These are phyloP conservation scores for Curvularia sp. DNA, from an alignment of 2,329 filamentous ascomycete species.

Conservation along the genomic window DNA sequence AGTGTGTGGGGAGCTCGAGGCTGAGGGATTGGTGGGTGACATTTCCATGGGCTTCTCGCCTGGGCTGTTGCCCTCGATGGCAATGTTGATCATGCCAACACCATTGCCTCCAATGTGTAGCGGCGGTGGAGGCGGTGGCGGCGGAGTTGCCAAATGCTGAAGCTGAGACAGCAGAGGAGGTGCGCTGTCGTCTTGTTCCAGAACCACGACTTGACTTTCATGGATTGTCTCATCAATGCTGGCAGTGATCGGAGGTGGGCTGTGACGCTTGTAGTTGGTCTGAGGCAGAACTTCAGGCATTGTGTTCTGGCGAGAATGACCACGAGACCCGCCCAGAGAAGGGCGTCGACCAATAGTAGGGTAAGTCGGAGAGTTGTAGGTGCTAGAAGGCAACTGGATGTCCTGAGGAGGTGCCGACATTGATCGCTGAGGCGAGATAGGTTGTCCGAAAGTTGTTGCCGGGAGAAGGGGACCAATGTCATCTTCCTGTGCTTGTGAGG, in stretches of 20 bases:
- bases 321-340: constrained; percentile 45
- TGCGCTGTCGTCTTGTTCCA: constrained; percentile 50
- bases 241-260: constrained; percentile 53
- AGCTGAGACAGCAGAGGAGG: constrained; percentile 66
- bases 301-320: constrained; percentile 54
- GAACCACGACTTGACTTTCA: constrained; percentile 52
- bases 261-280: constrained; percentile 49
- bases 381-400: constrained; percentile 31
- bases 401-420: constrained; percentile 59
- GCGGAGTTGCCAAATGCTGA: constrained; percentile 64
- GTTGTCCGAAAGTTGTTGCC: constrained; percentile 56
- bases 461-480: constrained; percentile 57
- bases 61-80: constrained; percentile 52
- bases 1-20: constrained; percentile 48
- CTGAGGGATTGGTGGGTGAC: constrained; percentile 35
- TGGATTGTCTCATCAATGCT: constrained; percentile 64
- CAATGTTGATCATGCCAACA: constrained; percentile 55
- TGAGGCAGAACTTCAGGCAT: constrained; percentile 47
- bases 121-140: constrained; percentile 50
- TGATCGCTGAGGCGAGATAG: constrained; percentile 49
- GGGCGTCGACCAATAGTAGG: constrained; percentile 42
- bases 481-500: constrained; percentile 46
- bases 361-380: constrained; percentile 38
- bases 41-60: constrained; percentile 35
- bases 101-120: constrained; percentile 35